Conservation (phyloP, 2,329 filamentous ascomycete genomes). For the Colletotrichum tofieldiae region DNA sequence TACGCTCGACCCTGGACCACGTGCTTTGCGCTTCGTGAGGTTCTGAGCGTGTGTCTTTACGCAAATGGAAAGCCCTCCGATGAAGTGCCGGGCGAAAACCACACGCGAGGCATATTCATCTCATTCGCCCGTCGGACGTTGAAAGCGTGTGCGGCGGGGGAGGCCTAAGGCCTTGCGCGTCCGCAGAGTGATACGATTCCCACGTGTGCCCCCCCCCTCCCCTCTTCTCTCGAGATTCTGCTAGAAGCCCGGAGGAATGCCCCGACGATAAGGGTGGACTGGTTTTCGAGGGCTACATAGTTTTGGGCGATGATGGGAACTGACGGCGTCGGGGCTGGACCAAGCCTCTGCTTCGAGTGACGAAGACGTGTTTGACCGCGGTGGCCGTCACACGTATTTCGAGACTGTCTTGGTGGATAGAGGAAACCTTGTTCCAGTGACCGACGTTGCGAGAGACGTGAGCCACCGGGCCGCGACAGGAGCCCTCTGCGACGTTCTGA, state of each 20-base stretch:
- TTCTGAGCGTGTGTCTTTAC: no score
- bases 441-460: background rate
- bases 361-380: background rate
- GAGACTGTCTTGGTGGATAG: background rate
- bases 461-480: background rate
- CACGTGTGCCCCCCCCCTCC: background rate
- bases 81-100: background rate
- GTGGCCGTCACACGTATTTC: background rate
- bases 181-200: background rate
- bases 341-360: background rate
- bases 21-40: background rate
- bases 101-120: background rate
- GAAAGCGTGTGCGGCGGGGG: background rate
- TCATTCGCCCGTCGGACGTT: background rate
- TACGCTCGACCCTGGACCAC: background rate
- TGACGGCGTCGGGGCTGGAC: background rate
- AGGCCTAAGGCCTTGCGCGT: background rate
- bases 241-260: background rate
- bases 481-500: background rate
- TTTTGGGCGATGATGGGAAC: no score
- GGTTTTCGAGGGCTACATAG: no score
- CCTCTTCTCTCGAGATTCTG: background rate
- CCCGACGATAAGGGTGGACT: background rate
- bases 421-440: background rate
- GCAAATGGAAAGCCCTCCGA: background rate